Evolutionary conservation across 2,329 filamentous ascomycete species (phyloP).

Genomic region (Pseudogymnoascus sp.): DNA sequence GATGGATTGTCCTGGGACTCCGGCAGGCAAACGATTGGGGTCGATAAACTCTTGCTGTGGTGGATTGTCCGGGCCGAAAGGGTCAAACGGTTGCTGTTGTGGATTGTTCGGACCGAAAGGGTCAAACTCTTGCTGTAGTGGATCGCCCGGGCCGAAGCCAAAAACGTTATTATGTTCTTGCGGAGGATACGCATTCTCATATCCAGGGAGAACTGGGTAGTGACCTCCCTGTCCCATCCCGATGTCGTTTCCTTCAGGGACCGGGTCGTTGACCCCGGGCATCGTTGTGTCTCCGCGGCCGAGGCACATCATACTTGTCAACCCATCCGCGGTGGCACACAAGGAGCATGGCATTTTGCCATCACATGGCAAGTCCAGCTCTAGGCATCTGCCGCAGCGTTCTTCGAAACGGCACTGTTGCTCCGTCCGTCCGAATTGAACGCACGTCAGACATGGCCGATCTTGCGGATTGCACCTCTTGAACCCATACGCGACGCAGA

Average conservation of each 20-base stretch:
- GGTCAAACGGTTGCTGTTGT: background rate
- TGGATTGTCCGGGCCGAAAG: background rate
- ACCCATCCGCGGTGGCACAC: background rate
- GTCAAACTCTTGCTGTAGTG: background rate
- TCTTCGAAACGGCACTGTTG: background rate
- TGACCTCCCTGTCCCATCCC: background rate
- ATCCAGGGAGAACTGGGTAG: background rate
- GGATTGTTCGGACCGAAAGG: background rate
- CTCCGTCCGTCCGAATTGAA: background rate
- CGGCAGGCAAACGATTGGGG: background rate
- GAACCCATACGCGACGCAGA: background rate
- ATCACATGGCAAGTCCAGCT: background rate
- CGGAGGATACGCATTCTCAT: too few species aligned
- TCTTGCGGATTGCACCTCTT: background rate
- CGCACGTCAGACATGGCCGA: background rate
- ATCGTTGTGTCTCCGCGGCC: background rate
- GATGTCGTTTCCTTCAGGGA: background rate
- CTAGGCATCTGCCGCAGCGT: background rate
- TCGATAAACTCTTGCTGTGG: background rate
- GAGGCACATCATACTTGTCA: background rate
- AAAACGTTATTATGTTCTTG: background rate
- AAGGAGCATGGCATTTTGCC: background rate
- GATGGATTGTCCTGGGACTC: background rate
- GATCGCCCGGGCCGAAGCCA: background rate
- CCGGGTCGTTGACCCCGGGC: background rate